phyloP scores from a whole-genome alignment of 352 stramenopile species.

The Pythium grandisporangium region DNA sequence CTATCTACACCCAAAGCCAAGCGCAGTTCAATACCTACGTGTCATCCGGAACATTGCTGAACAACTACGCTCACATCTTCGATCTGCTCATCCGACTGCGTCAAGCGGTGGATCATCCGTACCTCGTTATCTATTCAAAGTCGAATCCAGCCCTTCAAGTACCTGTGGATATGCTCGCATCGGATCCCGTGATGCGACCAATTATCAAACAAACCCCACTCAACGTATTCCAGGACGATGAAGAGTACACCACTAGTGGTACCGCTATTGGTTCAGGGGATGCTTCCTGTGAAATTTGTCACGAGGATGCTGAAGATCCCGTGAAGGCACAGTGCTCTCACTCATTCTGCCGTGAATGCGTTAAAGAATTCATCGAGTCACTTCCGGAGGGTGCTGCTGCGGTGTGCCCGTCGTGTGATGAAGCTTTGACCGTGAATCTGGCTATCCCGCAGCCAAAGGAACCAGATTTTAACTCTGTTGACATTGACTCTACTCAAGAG shows the following conservation, averaged over 20 bases:
- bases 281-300: slow-evolving; percentile 87
- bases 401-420: slow-evolving; percentile 71
- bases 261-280: background rate
- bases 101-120: slow-evolving; percentile 98
- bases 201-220: slow-evolving; percentile 65
- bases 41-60: slow-evolving; percentile 94
- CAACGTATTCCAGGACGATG: too few species aligned
- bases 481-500: too few species aligned
- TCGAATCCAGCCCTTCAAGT: slow-evolving; percentile 74
- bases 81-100: slow-evolving; percentile 96
- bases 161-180: slow-evolving; percentile 15
- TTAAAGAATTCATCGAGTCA: slow-evolving; percentile 75
- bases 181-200: slow-evolving; percentile 12
- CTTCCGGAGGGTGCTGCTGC: slow-evolving; percentile 43
- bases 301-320: slow-evolving; percentile 87
- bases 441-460: slow-evolving; percentile 16
- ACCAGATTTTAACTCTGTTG: too few species aligned
- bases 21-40: slow-evolving; percentile 99
- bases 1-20: slow-evolving; percentile 96
- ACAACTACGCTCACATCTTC: slow-evolving; percentile 99
- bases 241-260: too few species aligned
- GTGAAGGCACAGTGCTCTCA: slow-evolving; percentile 87
- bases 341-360: slow-evolving; percentile 87
- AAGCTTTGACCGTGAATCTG: slow-evolving; percentile 83
- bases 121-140: slow-evolving; percentile 92